A percentile compares a stretch with the other conserved stretches of the same genome.
phyloP scores from a whole-genome alignment of 1,284 basidiomycete genomes.

The Takashimella koratensis region DNA sequence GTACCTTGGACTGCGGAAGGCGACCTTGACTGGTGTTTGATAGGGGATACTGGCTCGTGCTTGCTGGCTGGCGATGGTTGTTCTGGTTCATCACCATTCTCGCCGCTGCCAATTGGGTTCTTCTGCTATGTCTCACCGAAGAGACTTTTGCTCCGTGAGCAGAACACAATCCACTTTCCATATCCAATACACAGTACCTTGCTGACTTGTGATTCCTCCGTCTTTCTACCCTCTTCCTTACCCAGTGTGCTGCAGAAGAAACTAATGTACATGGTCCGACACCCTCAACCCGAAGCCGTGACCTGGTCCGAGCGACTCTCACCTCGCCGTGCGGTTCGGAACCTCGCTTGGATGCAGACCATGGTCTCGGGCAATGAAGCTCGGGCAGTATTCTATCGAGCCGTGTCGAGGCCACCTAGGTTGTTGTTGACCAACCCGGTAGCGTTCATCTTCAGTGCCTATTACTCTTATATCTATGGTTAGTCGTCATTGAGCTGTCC shows the following conservation, averaged over 20 bases:
- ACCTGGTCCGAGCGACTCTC: slow-evolving; percentile 15
- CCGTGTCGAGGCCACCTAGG: slow-evolving; percentile 48
- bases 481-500: slow-evolving; percentile 13
- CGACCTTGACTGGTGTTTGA: neutral
- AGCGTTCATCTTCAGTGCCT: slow-evolving; percentile 48
- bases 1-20: too few species aligned
- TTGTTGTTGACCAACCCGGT: slow-evolving; percentile 48
- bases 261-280: slow-evolving; percentile 23
- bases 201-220: neutral
- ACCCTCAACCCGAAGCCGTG: slow-evolving; percentile 15
- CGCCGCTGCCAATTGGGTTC: slow-evolving; percentile 31
- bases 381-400: slow-evolving; percentile 25
- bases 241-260: slow-evolving; percentile 38
- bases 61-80: slow-evolving; percentile 44
- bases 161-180: neutral
- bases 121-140: slow-evolving; percentile 30
- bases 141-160: slow-evolving; percentile 49
- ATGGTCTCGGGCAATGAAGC: slow-evolving; percentile 38
- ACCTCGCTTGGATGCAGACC: slow-evolving; percentile 34
- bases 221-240: too few species aligned
- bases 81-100: slow-evolving; percentile 44
- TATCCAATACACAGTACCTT: neutral
- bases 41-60: slow-evolving; percentile 42
- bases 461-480: slow-evolving; percentile 53
- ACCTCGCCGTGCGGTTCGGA: slow-evolving; percentile 18